Evolutionary conservation across 1,284 basidiomycete species (phyloP), one percentile per base, ranked within the genome.

Genomic region (Marasmius tenuissimus): DNA sequence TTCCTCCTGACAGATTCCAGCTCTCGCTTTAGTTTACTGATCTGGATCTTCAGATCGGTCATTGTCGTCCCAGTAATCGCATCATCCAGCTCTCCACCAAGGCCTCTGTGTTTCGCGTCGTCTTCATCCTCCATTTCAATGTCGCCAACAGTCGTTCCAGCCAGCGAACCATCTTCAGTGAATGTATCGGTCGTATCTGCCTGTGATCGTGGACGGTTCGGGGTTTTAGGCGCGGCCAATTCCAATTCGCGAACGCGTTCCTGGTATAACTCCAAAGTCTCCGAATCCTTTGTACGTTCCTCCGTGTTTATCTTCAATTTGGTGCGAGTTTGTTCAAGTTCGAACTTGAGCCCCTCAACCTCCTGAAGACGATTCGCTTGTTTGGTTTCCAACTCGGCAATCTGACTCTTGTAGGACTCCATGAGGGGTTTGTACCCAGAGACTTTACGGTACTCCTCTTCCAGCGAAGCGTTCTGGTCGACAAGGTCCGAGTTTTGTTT

Each of bases 201-300:
- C 59, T 45, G 59, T 48, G 45, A 34, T 33, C 37, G 22, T 53
- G 10, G 35, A n/a, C 48, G 47, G 62, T 58, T 62, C 22, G 54
- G 66, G 49, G 73, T 79, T 11, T 81, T 78, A 18, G 84, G 81
- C 22, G 87, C 85, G 16, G 73, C 76, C 42, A 94, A 76, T 74
- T 98, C 96, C 27, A 97, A 81, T 75, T 98, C 96, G 51, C 87
- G 85, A 45, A 97, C 85, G n/a, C 94, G 86, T 72, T 98, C 96
- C 72, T 97, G 94, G 69, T 94, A 95, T 6, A 96, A 76, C 66
- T 94, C 92, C 47, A 97, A 80, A 59, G 94, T 90, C 70, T 97
- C 95, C 0, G 88, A 87, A 68, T 95, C 93, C 63, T 88, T 87
- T 27, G 86, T 80, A 22, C 91, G 86, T 69, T 93, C 92, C 45